These are phyloP conservation scores for Globisporangium heterothallicum DNA, from an alignment of 352 stramenopile genomes.

Conservation along the genomic window DNA sequence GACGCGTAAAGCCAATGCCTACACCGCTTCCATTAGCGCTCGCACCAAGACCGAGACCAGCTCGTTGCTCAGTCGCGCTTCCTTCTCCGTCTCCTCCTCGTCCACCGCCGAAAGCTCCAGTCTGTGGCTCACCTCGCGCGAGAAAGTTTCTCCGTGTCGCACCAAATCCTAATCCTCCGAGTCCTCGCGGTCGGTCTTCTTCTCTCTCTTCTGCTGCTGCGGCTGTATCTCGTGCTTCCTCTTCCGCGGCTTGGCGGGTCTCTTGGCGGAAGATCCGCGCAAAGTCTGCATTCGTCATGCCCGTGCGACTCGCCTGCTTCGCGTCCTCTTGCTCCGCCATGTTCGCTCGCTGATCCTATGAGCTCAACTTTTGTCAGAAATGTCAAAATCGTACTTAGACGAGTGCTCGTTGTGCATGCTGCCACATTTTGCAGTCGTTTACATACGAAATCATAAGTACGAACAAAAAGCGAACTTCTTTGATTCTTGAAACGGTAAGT, in stretches of 20 bases:
- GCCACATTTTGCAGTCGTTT: too few species aligned
- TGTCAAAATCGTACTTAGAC: too few species aligned
- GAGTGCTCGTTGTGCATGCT: too few species aligned
- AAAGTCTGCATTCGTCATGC: slow-evolving; percentile 75
- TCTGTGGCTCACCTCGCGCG: neutral
- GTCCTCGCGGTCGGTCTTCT: slow-evolving; percentile 5
- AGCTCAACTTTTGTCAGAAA: too few species aligned
- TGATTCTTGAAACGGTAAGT: too few species aligned
- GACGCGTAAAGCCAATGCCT: neutral
- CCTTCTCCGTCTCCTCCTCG: neutral
- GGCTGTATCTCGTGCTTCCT: neutral
- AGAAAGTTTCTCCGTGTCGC: slow-evolving; percentile 8
- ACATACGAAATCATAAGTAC: too few species aligned
- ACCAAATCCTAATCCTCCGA: slow-evolving; percentile 3
- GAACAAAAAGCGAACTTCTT: too few species aligned
- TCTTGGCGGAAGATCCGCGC: slow-evolving; percentile 65
- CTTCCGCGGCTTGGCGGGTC: slow-evolving; percentile 12
- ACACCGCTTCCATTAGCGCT: too few species aligned
- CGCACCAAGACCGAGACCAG: neutral
- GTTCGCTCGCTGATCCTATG: too few species aligned
- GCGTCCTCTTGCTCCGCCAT: too few species aligned
- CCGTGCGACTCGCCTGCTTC: neutral
- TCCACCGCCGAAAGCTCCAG: neutral
- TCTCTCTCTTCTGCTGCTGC: neutral
- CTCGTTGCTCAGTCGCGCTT: neutral